A percentile compares a stretch with the other conserved stretches of the same genome.
Evolutionary conservation across 1,139 yeast genomes (phyloP).

Genomic region (Diutina siamensis): DNA sequence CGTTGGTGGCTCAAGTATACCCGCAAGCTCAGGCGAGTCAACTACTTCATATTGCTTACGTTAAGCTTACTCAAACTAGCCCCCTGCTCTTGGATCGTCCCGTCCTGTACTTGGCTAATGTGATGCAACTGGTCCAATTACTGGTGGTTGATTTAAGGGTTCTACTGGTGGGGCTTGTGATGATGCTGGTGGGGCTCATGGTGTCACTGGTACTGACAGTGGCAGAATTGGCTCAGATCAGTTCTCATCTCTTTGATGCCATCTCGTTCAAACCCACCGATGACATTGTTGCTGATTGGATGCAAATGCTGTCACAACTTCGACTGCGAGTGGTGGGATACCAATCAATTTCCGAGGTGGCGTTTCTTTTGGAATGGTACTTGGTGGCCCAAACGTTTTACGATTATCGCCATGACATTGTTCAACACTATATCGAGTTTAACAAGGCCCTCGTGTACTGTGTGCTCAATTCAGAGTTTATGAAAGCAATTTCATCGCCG

Average conservation of each 20-base stretch:
- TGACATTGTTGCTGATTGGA: slow-evolving; percentile 16
- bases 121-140: slow-evolving; percentile 5
- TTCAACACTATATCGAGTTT: slow-evolving; percentile 22
- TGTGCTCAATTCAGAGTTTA: slow-evolving; percentile 18
- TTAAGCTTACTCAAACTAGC: neutral
- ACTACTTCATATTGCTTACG: neutral
- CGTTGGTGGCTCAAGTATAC: neutral
- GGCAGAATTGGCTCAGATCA: neutral
- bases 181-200: slow-evolving; percentile 1
- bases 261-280: slow-evolving; percentile 7
- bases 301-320: slow-evolving; percentile 16
- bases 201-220: neutral
- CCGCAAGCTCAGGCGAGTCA: neutral
- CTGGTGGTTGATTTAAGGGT: neutral
- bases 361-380: slow-evolving; percentile 21
- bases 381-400: slow-evolving; percentile 17
- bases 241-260: neutral
- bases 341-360: slow-evolving; percentile 17
- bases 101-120: neutral
- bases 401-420: slow-evolving; percentile 14
- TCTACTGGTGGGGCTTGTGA: neutral
- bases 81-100: slow-evolving; percentile 2
- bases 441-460: slow-evolving; percentile 20
- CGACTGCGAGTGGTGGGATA: slow-evolving; percentile 13
- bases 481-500: slow-evolving; percentile 9